These are phyloP conservation scores for Trichoderma breve DNA, from an alignment of 2,329 filamentous ascomycete species.

Conservation along the genomic window DNA sequence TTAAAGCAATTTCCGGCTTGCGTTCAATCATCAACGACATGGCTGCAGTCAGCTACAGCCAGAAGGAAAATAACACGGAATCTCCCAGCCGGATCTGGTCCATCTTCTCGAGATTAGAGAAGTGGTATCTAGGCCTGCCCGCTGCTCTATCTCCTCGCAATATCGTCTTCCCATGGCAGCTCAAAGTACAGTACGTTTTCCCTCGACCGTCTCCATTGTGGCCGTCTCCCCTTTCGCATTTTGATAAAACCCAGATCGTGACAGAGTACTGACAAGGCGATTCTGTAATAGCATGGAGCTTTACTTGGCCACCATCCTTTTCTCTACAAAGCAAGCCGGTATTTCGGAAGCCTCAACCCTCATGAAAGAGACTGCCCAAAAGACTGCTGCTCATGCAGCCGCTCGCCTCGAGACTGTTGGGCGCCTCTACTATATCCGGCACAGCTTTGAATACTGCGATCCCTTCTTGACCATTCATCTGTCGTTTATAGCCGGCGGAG, in stretches of 20 bases:
- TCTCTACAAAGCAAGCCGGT: not conserved
- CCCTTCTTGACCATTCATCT: conserved; percentile 8
- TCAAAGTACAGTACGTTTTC: conserved; percentile 33
- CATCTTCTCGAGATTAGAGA: conserved; percentile 21
- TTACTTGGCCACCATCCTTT: conserved; percentile 3
- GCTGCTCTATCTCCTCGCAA: conserved; percentile 25
- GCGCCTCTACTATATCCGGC: conserved; percentile 36
- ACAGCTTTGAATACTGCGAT: conserved; percentile 28
- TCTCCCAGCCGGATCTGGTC: conserved; percentile 18
- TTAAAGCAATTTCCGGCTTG: conserved; percentile 30
- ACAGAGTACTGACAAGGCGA: not conserved
- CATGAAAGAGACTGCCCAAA: not conserved
- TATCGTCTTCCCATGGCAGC: conserved; percentile 31
- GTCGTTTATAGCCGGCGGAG: conserved; percentile 2
- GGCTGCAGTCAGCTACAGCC: not conserved
- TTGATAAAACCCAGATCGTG: not conserved
- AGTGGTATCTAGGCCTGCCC: conserved; percentile 29
- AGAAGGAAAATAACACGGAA: not conserved
- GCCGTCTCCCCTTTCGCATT: too few species aligned
- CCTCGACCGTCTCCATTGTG: not conserved
- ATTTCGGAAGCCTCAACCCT: not conserved
- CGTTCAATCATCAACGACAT: conserved; percentile 33
- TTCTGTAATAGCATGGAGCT: conserved; percentile 1
- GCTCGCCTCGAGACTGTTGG: conserved; percentile 33
- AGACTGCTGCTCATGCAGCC: conserved; percentile 23